These are phyloP conservation scores for Neoarthrinium moseri DNA, from an alignment of 2,329 filamentous ascomycete genomes.

Conservation along the genomic window DNA sequence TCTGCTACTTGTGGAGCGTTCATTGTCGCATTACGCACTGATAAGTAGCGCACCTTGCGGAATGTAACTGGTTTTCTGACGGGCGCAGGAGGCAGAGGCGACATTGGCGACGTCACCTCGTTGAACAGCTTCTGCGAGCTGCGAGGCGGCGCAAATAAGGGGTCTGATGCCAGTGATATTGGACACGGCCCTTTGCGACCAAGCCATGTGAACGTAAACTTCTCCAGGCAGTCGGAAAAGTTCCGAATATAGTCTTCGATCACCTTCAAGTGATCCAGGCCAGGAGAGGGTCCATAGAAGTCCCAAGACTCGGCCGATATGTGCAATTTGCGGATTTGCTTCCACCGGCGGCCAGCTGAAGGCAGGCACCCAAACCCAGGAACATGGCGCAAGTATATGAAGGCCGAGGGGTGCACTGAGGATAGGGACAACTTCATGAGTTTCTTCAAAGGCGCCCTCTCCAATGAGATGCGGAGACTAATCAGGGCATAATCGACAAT, in stretches of 20 bases:
- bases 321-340: constrained; percentile 71
- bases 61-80: constrained; percentile 61
- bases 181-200: constrained; percentile 73
- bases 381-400: constrained; percentile 74
- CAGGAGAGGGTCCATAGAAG: constrained; percentile 57
- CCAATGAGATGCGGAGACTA: constrained; percentile 79
- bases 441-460: constrained; percentile 65
- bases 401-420: constrained; percentile 71
- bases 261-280: constrained; percentile 71
- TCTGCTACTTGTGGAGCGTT: constrained; percentile 68
- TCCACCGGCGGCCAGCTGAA: constrained; percentile 70
- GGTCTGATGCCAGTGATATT: constrained; percentile 67
- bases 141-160: constrained; percentile 60
- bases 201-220: constrained; percentile 76
- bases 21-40: constrained; percentile 71
- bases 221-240: constrained; percentile 65
- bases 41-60: constrained; percentile 64
- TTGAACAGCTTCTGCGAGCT: constrained; percentile 59
- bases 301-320: constrained; percentile 73
- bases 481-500: constrained; percentile 88
- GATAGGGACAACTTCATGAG: constrained; percentile 71
- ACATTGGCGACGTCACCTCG: constrained; percentile 65
- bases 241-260: constrained; percentile 76
- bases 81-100: constrained; percentile 54
- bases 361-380: constrained; percentile 74